Evolutionary conservation across 176 grass and related monocot species (phyloP).

Genomic region (Aegilops speltoides): DNA sequence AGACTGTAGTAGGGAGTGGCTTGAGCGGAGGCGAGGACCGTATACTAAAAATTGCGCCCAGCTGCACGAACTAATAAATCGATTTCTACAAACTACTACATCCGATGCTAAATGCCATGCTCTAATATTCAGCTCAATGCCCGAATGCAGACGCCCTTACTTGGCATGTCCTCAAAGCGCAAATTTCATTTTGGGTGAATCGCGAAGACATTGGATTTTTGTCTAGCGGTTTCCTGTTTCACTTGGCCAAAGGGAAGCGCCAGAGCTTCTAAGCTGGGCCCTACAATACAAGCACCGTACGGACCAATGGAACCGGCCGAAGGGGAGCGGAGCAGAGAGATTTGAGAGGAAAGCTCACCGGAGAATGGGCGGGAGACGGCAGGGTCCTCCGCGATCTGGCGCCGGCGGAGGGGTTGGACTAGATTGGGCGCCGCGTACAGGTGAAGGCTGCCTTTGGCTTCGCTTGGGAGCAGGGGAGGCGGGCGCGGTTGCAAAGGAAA

Average conservation of each 20-base stretch:
- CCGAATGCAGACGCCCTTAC: neutral
- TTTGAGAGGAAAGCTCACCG: conserved; percentile 14
- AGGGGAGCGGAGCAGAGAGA: neutral
- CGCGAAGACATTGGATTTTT: neutral
- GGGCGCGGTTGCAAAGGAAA: conserved; percentile 19
- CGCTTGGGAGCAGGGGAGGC: neutral
- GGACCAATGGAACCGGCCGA: neutral
- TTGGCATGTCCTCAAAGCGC: neutral
- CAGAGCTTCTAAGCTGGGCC: neutral
- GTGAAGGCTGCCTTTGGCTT: neutral
- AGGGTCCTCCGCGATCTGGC: neutral
- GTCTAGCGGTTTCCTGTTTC: neutral
- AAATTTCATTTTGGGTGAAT: neutral
- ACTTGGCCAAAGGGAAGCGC: neutral
- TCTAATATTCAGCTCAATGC: neutral
- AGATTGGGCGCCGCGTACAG: conserved; percentile 9
- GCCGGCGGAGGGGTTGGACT: neutral
- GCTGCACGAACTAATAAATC: neutral
- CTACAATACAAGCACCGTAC: neutral
- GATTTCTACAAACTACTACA: neutral
- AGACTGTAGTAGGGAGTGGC: neutral
- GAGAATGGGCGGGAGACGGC: neutral
- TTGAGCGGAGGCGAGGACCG: neutral
- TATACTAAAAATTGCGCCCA: neutral
- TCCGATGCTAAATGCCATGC: neutral